Base-by-base conservation (phyloP, 768 basidiomycete genomes). In the Lactarius sp. region DNA sequence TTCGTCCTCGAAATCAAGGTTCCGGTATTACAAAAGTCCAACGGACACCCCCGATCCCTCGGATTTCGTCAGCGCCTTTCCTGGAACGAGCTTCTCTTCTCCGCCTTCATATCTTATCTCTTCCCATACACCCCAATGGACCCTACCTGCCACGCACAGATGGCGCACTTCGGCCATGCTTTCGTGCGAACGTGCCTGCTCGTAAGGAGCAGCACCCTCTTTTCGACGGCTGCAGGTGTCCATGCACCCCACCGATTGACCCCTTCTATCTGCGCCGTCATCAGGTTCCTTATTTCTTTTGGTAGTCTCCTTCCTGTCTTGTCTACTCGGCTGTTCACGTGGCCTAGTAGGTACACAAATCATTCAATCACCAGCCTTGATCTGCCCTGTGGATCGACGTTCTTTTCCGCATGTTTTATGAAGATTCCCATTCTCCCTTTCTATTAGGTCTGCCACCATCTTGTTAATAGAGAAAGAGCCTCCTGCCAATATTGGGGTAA, bases 371-470 rank as follows among this genome's bases (percentile, higher is more conserved):
- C 46, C 36, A 52, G 49, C n/a, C 37, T 27, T 18, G 56, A 64
- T 64, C 44, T 59, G 46, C 50, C 20, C 20, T 7, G 39, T 44
- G 22, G 62, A 64, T 64, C 62, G 58, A 59, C 62, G 33, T 36
- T 7, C 39, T 14, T n/a, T 36, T 27, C 52, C 36, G 18, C 46
- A 22, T 59, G 8, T 4, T 52, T 53, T 49, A 60, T 36, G 52
- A 53, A 52, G 59, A 50, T 60, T 42, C 22, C 34, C 59, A 16
- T 46, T 46, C 33, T 46, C 42, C 3, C 36, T 52, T 14, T 34
- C 37, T 13, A 33, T 39, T 52, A 3, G 16, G 46, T 33, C 27
- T n/a, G 36, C 18, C 58, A 41, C 27, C 37, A 18, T 18, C 22
- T 6, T n/a, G 20, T 47, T 10, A 47, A 34, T 16, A 9, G 6